Evolutionary conservation across 2,329 filamentous ascomycete genomes (phyloP).

Genomic region (Penicillium hordei): DNA sequence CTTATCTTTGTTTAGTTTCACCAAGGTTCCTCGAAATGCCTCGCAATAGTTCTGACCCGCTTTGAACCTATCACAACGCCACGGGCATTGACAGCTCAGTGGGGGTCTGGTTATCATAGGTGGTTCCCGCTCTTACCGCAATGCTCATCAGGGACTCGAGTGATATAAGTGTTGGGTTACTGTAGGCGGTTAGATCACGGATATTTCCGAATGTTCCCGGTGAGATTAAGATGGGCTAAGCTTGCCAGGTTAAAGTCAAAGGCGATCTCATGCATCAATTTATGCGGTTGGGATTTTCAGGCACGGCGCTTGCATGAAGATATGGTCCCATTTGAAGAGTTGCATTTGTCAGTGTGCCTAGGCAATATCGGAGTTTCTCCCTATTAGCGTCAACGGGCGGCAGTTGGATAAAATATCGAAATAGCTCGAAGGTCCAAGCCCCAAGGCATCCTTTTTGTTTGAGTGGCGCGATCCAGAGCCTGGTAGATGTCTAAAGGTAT

Average conservation of each 20-base stretch:
- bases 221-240: neutral
- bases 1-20: conserved; percentile 5
- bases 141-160: neutral
- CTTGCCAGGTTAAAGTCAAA: neutral
- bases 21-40: neutral
- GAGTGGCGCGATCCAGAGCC: neutral
- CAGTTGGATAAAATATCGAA: neutral
- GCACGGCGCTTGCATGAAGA: neutral
- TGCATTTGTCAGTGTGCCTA: neutral
- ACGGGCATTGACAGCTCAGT: conserved; percentile 4
- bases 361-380: neutral
- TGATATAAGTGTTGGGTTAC: neutral
- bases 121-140: conserved; percentile 7
- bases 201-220: conserved; percentile 1
- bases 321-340: neutral
- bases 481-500: no score
- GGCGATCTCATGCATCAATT: neutral
- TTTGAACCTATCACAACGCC: conserved; percentile 2
- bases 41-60: neutral
- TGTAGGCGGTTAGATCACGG: conserved; percentile 2
- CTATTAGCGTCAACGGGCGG: neutral
- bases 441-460: neutral
- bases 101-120: neutral
- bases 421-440: neutral
- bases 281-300: neutral